A percentile compares a stretch with the other conserved stretches of the same genome.
phyloP scores from a whole-genome alignment of 305 asterid genomes.

The Plantago coronopus region DNA sequence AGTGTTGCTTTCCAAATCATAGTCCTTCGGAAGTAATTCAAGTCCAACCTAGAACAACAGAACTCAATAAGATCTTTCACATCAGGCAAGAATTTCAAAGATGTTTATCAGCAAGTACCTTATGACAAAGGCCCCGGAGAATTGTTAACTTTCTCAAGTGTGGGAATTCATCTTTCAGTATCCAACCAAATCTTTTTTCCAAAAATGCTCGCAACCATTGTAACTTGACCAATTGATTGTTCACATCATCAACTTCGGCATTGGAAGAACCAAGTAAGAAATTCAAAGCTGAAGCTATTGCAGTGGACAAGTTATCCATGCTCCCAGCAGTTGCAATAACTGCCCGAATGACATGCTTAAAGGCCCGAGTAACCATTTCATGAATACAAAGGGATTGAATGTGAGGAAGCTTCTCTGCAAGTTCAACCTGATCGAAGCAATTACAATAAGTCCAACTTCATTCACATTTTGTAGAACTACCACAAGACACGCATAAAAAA shows the following conservation, averaged over 20 bases:
- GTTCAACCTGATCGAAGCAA: slow-evolving; percentile 76
- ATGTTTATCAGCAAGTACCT: slow-evolving; percentile 48
- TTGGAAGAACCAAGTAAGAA: slow-evolving; percentile 75
- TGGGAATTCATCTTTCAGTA: slow-evolving; percentile 65
- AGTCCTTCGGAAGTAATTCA: slow-evolving; percentile 88
- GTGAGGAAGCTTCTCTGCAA: slow-evolving; percentile 96
- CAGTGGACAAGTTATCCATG: slow-evolving; percentile 56
- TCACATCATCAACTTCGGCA: slow-evolving; percentile 33
- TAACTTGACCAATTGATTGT: slow-evolving; percentile 52
- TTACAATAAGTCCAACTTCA: slow-evolving; percentile 22
- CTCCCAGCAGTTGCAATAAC: slow-evolving; percentile 80
- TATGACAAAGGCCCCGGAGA: slow-evolving; percentile 95
- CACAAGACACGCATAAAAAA: slow-evolving; percentile 5
- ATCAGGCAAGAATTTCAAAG: slow-evolving; percentile 21
- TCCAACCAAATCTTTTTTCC: slow-evolving; percentile 79
- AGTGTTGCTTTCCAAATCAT: slow-evolving; percentile 72
- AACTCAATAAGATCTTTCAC: slow-evolving; percentile 23
- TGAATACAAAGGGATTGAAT: slow-evolving; percentile 97
- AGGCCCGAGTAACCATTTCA: slow-evolving; percentile 99
- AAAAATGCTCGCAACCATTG: slow-evolving; percentile 70
- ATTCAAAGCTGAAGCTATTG: slow-evolving; percentile 76
- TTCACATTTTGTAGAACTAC: too few species aligned
- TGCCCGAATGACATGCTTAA: slow-evolving; percentile 90
- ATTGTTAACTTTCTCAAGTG: slow-evolving; percentile 78
- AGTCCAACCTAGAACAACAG: slow-evolving; percentile 69